Percentiles rank a stretch among this genome's conserved stretches.
Conservation (phyloP, 73 alveolate genomes). For the Uronychia setigera region DNA sequence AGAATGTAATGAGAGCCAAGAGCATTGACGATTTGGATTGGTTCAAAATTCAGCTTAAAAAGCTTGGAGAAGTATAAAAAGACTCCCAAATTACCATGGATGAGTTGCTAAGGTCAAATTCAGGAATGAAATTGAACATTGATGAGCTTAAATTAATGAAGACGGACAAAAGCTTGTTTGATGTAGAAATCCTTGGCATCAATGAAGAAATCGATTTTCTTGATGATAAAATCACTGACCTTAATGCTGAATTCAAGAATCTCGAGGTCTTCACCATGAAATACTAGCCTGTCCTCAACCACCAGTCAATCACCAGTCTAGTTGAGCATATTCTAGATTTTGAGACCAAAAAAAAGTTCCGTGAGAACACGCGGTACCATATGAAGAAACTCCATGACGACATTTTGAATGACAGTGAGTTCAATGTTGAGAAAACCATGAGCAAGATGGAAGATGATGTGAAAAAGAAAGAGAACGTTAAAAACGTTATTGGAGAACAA, state of each 20-base stretch:
- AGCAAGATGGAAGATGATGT: not conserved
- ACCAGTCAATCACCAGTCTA: not conserved
- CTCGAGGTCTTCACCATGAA: not conserved
- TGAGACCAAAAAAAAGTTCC: not conserved
- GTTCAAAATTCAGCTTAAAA: not conserved
- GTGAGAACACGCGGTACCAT: not conserved
- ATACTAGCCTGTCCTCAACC: not conserved
- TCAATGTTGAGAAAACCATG: not conserved
- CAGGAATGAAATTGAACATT: too few relatives aligned
- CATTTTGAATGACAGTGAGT: not conserved
- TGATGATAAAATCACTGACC: not conserved
- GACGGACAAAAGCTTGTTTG: not conserved
- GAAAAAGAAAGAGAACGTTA: not conserved
- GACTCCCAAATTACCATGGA: too few relatives aligned
- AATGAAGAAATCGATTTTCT: not conserved
- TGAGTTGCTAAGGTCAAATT: too few relatives aligned
- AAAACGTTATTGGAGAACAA: not conserved
- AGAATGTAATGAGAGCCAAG: not conserved
- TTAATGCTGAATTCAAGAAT: not conserved
- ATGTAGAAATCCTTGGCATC: not conserved
- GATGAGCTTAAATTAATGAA: too few relatives aligned
- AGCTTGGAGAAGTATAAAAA: not conserved
- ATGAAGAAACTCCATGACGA: not conserved
- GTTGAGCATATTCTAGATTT: not conserved
- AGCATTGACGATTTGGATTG: not conserved